Evolutionary conservation across 2,329 filamentous ascomycete species (phyloP), one percentile per base, ranked within the genome.

Genomic region (Stemphylium beticola): DNA sequence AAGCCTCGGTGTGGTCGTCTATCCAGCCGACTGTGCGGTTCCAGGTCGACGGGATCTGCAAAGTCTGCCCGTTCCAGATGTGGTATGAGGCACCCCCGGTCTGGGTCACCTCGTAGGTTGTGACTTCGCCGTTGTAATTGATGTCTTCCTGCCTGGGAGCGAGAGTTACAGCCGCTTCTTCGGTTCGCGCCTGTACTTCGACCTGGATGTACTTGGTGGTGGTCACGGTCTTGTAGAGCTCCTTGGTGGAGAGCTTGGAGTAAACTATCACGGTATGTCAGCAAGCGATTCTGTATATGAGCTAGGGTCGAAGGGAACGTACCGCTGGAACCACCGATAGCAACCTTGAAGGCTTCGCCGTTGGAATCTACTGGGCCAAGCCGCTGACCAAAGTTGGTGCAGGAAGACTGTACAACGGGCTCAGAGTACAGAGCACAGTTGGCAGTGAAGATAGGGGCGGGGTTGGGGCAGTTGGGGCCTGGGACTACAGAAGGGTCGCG

Each of bases 261-360:
- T 52, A 52, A 17, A 29, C 49, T 52, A 18, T 17, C 7, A 15
- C 24, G 1, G 7, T 17, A 6, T 9, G n/a, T 52, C 17, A 40
- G 20, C 24, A 20, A 14, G 15, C 17, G 9, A 15, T 11, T 24
- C 11, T 10, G 31, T 15, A 39, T 17, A 20, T 29, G 18, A 9
- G 24, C 26, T 29, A 22, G 26, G 26, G 10, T 2, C 4, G 26
- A 6, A 12, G 33, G n/a, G 26, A 43, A 49, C 52, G 12, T 48
- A 66, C 64, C 57, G 9, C 65, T 66, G 6, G 60, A 64, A 10
- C 46, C 58, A 8, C 51, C 46, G 9, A 64, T 41, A 18, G 40
- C 37, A 7, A 58, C 38, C 38, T 51, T 48, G 18, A 66, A 66
- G 1, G 17, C 33, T 10, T 61, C 26, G 1, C 57, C 62, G 5